Evolutionary conservation across 2,329 filamentous ascomycete species (phyloP).

Genomic region (Epichloe coenophiala): DNA sequence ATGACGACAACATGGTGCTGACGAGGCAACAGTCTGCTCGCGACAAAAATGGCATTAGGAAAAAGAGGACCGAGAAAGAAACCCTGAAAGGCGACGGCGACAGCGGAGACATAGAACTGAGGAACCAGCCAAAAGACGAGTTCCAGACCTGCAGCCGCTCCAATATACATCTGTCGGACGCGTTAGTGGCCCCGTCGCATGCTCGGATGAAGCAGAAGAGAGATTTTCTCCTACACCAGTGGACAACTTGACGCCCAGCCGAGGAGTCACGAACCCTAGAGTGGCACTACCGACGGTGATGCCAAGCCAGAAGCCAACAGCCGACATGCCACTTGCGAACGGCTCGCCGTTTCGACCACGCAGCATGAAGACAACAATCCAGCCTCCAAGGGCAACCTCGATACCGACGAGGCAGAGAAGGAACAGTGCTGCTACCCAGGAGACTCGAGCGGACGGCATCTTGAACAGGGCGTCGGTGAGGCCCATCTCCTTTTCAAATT

Average conservation of each 20-base stretch:
- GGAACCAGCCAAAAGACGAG: constrained; percentile 45
- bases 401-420: constrained; percentile 64
- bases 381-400: constrained; percentile 53
- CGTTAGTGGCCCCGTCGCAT: background rate
- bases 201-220: background rate
- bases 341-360: constrained; percentile 48
- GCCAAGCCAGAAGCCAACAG: constrained; percentile 67
- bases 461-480: constrained; percentile 24
- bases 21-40: constrained; percentile 55
- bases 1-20: constrained; percentile 59
- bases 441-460: constrained; percentile 33
- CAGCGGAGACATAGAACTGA: constrained; percentile 41
- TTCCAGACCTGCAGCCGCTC: constrained; percentile 44
- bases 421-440: constrained; percentile 61
- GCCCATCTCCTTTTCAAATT: constrained; percentile 5
- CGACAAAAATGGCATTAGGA: constrained; percentile 54
- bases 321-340: constrained; percentile 56
- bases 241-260: constrained; percentile 54
- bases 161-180: constrained; percentile 51
- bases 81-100: constrained; percentile 55
- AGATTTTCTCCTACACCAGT: constrained; percentile 21
- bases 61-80: constrained; percentile 67
- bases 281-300: constrained; percentile 54
- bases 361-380: constrained; percentile 73
- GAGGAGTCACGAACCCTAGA: constrained; percentile 57